Evolutionary conservation across 192 early-diverging fungal species (phyloP).

Genomic region (Mortierella claussenii): DNA sequence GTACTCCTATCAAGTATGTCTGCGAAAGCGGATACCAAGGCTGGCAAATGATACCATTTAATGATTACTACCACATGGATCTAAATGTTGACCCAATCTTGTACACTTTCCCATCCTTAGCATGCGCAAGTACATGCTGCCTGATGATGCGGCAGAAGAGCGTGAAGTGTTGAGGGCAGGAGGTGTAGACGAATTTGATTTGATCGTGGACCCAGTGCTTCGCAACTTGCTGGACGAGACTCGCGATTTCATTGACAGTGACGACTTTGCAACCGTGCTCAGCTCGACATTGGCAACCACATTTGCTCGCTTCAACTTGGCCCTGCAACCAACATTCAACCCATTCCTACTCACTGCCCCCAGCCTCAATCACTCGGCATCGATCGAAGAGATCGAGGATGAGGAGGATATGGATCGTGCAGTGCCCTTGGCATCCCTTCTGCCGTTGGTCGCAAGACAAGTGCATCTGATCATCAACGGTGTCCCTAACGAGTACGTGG

Average conservation of each 20-base stretch:
- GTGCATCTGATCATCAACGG: constrained; percentile 79
- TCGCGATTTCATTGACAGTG: constrained; percentile 85
- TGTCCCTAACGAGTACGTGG: constrained; percentile 77
- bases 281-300: constrained; percentile 53
- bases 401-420: constrained; percentile 50
- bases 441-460: constrained; percentile 75
- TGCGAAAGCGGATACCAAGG: neutral
- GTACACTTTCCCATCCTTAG: constrained; percentile 28
- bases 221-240: constrained; percentile 85
- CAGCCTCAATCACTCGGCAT: neutral
- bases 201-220: constrained; percentile 69
- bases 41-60: neutral
- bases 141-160: constrained; percentile 68
- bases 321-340: constrained; percentile 50
- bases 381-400: constrained; percentile 68
- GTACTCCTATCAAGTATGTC: constrained; percentile 44
- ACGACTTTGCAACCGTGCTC: constrained; percentile 60
- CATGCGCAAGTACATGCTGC: constrained; percentile 70
- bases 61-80: no score
- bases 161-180: constrained; percentile 68
- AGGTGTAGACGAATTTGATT: constrained; percentile 56
- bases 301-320: constrained; percentile 56
- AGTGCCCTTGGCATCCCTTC: constrained; percentile 68
- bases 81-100: neutral
- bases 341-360: constrained; percentile 31